Conservation (phyloP, 169 alveolate genomes). For the Theileria sp. region DNA sequence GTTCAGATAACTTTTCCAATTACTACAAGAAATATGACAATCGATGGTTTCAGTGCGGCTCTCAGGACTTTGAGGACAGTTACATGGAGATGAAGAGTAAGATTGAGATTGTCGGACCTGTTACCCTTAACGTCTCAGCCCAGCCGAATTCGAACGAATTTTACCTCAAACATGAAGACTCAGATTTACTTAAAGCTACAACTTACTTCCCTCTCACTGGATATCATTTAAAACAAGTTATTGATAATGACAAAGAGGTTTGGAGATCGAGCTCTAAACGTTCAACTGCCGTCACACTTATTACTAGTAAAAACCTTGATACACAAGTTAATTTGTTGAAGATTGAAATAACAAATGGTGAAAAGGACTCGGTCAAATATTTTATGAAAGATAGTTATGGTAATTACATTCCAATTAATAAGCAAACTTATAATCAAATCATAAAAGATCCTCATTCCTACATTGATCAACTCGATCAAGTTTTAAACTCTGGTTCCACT, state of each 20-base stretch:
- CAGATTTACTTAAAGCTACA: background rate
- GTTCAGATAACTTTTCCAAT: background rate
- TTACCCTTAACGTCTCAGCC: background rate
- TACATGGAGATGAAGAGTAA: background rate
- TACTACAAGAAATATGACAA: slow-evolving; percentile 1
- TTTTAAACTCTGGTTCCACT: background rate
- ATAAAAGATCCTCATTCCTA: background rate
- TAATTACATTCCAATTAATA: background rate
- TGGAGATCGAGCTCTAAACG: background rate
- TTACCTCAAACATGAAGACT: slow-evolving; percentile 1
- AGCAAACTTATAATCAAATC: background rate
- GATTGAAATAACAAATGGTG: background rate
- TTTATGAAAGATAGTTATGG: background rate
- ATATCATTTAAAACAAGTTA: background rate
- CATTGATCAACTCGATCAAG: background rate
- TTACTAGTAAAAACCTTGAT: background rate
- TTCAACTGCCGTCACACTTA: background rate
- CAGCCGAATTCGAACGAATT: background rate
- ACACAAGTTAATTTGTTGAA: background rate
- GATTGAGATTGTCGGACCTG: background rate
- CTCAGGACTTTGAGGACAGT: background rate
- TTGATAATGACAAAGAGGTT: background rate
- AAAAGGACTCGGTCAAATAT: background rate
- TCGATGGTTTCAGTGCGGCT: background rate
- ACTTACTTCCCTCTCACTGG: slow-evolving; percentile 14